Evolutionary conservation across 768 basidiomycete species (phyloP), one percentile per base, ranked within the genome.

Genomic region (Tylopilus sp.): DNA sequence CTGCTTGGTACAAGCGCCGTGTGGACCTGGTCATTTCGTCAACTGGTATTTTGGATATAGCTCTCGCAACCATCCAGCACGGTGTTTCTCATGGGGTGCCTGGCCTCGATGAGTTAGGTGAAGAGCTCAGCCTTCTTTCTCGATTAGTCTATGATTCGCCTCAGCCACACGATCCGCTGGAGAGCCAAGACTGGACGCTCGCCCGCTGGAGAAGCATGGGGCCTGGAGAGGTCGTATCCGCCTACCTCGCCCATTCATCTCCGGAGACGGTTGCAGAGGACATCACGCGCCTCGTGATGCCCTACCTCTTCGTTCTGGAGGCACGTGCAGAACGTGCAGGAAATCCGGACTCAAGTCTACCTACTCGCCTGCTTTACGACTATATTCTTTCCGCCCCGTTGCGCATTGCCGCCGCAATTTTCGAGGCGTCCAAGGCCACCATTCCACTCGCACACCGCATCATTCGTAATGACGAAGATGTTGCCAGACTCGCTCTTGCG

Each of bases 241-340:
- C 88, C 36, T 98, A 96, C 68, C 80, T 97, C 11, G 71, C 79
- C 4, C 72, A 85, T 66, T 89, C 94, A 6, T 83, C 83, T 3
- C 75, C 87, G 4, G 75, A 79, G 3, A 81, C 81, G 17, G 63
- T 98, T 19, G 78, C 84, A 3, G 67, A 69, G 40, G 86, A 93
- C 60, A 84, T 98, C 37, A 72, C 78, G 22, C 80, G 78, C 28
- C 84, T 97, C 31, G 90, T 96, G 31, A 78, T 93, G 70, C 96
- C 96, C 3, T 99, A 97, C 67, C 80, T 98, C 1, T 95, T 87
- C 60, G 92, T 98, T 22, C 77, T 98, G 26, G 94, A 98, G 69
- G 80, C 92, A 21, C 85, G 88, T 21, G 83, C 86, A 41, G 95
- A 98, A 71, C 86, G 95, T 22, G 72, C 81, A 16, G 91, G 92